phyloP scores from a whole-genome alignment of 768 basidiomycete species.

The Suillus plorans region DNA sequence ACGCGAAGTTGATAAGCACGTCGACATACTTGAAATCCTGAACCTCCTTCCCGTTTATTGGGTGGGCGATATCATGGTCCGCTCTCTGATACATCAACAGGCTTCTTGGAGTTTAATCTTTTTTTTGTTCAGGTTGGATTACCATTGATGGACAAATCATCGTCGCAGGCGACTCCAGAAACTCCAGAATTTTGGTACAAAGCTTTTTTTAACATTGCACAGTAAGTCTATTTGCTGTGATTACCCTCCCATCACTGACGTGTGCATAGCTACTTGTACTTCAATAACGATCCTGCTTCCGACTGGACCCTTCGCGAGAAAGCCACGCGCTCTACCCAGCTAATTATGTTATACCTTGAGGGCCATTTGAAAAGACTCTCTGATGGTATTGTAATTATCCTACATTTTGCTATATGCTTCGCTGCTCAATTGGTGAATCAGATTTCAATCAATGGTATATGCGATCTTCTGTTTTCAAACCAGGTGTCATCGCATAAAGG shows the following conservation, averaged over 20 bases:
- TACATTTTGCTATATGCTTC: not conserved
- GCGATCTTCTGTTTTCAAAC: constrained; percentile 19
- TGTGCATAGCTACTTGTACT: constrained; percentile 35
- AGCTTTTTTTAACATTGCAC: constrained; percentile 47
- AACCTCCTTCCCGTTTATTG: constrained; percentile 62
- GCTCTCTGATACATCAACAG: constrained; percentile 17
- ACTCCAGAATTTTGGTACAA: constrained; percentile 38
- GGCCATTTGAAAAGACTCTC: constrained; percentile 20
- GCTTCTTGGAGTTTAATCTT: constrained; percentile 1
- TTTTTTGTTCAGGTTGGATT: constrained; percentile 36
- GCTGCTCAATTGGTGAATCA: not conserved
- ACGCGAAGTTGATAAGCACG: constrained; percentile 10
- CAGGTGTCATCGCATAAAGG: constrained; percentile 24
- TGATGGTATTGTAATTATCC: constrained; percentile 19
- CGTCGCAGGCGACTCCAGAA: constrained; percentile 27
- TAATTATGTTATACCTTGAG: constrained; percentile 25
- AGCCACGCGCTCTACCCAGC: constrained; percentile 24
- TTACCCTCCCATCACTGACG: not conserved
- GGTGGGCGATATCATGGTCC: constrained; percentile 57
- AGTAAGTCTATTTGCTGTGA: constrained; percentile 18
- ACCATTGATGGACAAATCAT: constrained; percentile 39
- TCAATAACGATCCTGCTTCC: constrained; percentile 28
- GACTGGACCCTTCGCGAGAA: constrained; percentile 34
- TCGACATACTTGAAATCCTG: constrained; percentile 47
- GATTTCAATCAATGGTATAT: constrained; percentile 21